A percentile compares a stretch with the other conserved stretches of the same genome.
These are phyloP conservation scores for Pseudocercospora ulei DNA, from an alignment of 2,329 filamentous ascomycete genomes.

Conservation along the genomic window DNA sequence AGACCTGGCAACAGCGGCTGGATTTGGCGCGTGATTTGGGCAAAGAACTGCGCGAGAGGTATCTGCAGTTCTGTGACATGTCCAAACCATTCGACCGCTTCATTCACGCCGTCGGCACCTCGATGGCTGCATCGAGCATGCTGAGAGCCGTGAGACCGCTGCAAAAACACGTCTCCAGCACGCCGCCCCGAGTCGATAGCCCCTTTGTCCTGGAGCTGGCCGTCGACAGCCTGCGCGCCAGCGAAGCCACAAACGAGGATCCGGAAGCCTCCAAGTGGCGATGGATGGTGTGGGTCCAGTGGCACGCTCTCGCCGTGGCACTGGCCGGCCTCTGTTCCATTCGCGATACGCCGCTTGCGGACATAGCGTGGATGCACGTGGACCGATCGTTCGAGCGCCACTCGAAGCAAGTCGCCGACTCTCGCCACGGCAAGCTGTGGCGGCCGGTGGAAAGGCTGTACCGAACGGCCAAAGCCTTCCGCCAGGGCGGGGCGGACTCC, in stretches of 20 bases:
- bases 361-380: slow-evolving; percentile 44
- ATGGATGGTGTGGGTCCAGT: slow-evolving; percentile 49
- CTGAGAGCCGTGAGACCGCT: slow-evolving; percentile 28
- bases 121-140: slow-evolving; percentile 23
- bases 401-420: slow-evolving; percentile 43
- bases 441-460: slow-evolving; percentile 47
- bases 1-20: slow-evolving; percentile 28
- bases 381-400: slow-evolving; percentile 41
- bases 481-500: slow-evolving; percentile 15
- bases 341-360: slow-evolving; percentile 40
- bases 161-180: slow-evolving; percentile 21
- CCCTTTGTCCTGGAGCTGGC: slow-evolving; percentile 32
- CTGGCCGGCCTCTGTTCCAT: slow-evolving; percentile 46
- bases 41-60: slow-evolving; percentile 21
- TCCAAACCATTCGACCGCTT: slow-evolving; percentile 23
- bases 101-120: slow-evolving; percentile 21
- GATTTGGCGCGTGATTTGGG: slow-evolving; percentile 22
- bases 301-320: slow-evolving; percentile 47
- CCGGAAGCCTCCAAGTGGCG: slow-evolving; percentile 37
- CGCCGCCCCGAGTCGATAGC: slow-evolving; percentile 25
- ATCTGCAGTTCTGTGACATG: slow-evolving; percentile 24
- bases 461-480: slow-evolving; percentile 38
- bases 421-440: slow-evolving; percentile 45
- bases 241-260: slow-evolving; percentile 32
- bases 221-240: slow-evolving; percentile 41